Conservation (phyloP, 2,329 filamentous ascomycete genomes). For the Colletotrichum nymphaeae region DNA sequence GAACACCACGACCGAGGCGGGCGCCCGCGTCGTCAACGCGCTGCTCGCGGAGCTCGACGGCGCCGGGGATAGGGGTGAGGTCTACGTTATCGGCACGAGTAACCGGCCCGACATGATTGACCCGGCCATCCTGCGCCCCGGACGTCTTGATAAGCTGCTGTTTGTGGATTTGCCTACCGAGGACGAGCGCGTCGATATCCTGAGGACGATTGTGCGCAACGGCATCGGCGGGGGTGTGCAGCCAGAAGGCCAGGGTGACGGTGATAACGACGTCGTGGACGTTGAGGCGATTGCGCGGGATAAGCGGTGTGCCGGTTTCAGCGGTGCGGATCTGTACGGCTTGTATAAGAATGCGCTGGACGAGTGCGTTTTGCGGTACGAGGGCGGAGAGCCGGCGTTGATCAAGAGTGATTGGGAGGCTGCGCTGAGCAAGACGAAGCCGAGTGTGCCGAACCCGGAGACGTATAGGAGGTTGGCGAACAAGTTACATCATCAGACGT, state of each 20-base stretch:
- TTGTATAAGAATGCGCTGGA: conserved; percentile 59
- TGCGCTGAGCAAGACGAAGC: conserved; percentile 59
- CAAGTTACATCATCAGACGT: conserved; percentile 39
- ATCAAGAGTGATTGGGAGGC: conserved; percentile 62
- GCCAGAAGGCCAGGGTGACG: conserved; percentile 31
- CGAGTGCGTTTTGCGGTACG: conserved; percentile 45
- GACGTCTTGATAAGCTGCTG: conserved; percentile 86
- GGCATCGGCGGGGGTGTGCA: conserved; percentile 47
- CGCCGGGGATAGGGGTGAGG: conserved; percentile 80
- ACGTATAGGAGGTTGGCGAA: conserved; percentile 54
- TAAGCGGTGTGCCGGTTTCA: conserved; percentile 79
- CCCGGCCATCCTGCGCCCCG: conserved; percentile 91
- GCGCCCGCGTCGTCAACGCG: conserved; percentile 91
- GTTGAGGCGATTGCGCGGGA: conserved; percentile 76
- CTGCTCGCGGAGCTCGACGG: conserved; percentile 95
- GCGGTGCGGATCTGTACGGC: conserved; percentile 71
- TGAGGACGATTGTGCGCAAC: conserved; percentile 73
- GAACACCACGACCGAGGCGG: conserved; percentile 82
- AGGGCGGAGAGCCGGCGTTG: conserved; percentile 46
- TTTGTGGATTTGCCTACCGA: conserved; percentile 88
- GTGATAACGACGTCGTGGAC: conserved; percentile 51
- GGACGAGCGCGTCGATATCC: conserved; percentile 85
- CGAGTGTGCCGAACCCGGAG: conserved; percentile 61
- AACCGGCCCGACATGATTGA: conserved; percentile 98
- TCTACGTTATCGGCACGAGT: conserved; percentile 95